phyloP scores from a whole-genome alignment of 768 basidiomycete species.

The Pleurotus tuber-regium region DNA sequence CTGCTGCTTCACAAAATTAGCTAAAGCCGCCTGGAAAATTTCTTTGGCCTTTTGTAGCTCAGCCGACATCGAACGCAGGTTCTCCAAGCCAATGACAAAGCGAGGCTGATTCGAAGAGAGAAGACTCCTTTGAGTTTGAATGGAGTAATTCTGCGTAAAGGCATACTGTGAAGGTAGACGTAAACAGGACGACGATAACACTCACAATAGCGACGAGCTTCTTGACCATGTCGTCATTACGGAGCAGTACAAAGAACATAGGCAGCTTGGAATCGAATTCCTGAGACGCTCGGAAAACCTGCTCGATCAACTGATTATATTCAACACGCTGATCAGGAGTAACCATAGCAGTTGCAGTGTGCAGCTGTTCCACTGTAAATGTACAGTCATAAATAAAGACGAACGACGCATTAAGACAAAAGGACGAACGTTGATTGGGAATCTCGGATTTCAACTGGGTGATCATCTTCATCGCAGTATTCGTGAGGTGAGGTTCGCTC shows the following conservation, averaged over 20 bases:
- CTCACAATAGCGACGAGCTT: slow-evolving; percentile 56
- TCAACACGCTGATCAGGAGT: slow-evolving; percentile 53
- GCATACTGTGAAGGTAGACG: slow-evolving; percentile 10
- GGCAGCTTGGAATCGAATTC: slow-evolving; percentile 54
- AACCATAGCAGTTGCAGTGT: slow-evolving; percentile 20
- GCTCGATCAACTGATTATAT: slow-evolving; percentile 50
- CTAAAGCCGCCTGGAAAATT: slow-evolving; percentile 1
- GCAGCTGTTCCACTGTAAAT: slow-evolving; percentile 2
- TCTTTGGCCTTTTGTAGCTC: slow-evolving; percentile 4
- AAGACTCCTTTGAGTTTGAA: slow-evolving; percentile 24
- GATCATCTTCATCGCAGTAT: slow-evolving; percentile 10
- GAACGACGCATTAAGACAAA: neutral
- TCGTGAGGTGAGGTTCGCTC: slow-evolving; percentile 5
- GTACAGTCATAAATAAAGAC: neutral
- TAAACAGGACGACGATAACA: slow-evolving; percentile 13
- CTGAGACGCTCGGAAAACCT: slow-evolving; percentile 37
- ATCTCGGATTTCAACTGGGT: slow-evolving; percentile 11
- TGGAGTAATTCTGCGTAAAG: slow-evolving; percentile 21
- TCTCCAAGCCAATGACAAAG: slow-evolving; percentile 12
- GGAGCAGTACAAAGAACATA: slow-evolving; percentile 43
- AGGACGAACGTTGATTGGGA: slow-evolving; percentile 8
- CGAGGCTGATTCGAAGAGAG: slow-evolving; percentile 17
- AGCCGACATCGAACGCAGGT: slow-evolving; percentile 5
- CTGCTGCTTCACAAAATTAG: neutral
- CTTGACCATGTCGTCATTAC: slow-evolving; percentile 45